Base-by-base conservation (phyloP, 2,329 filamentous ascomycete species). In the Grosmannia huntii region DNA sequence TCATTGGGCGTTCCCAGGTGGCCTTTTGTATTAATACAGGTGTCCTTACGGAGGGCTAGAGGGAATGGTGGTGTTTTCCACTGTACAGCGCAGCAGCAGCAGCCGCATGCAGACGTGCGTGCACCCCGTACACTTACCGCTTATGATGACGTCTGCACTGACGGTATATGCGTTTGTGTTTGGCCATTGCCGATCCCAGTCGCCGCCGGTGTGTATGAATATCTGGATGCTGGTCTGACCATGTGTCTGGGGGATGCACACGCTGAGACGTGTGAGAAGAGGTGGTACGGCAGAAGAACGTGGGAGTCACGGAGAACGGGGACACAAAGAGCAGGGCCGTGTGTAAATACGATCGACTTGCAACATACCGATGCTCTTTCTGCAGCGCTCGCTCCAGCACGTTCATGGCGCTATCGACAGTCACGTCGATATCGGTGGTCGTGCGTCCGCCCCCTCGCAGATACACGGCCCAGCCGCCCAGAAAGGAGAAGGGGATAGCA, bases 381-480 rank as follows among this genome's bases (percentile, higher is more conserved):
- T 56, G 10, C 28, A 63, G 51, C 6, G 55, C 23, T 7, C 28
- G 46, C 56, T 61, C 58, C 11, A 63, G 33, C 4, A 25, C 19
- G n/a, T 51, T 46, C 55, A 63, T 60, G 23, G 31, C 31, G 16
- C 21, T 28, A 9, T 56, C 57, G 23, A 63, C 57, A 12, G 57
- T 57, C 1, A 63, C 27, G 36, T 63, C 62, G 38, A 63, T 50
- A 41, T 63, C 60, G 4, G 59, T 23, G 16, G 60, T 62, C 3
- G 31, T 16, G 33, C 60, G 57, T 4, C 27, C 5, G 21, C 59
- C 46, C 27, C 62, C 62, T 19, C 62, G 60, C 33, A 63, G 55
- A 27, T 52, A 59, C 28, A 63, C 28, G 16, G 62, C 60, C 62
- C 60, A 63, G 48, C 62, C 60, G 28, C 62, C 62, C 4, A 63